Base-by-base conservation (phyloP, 495 filamentous ascomycete species). In the Trypethelium eluteriae region DNA sequence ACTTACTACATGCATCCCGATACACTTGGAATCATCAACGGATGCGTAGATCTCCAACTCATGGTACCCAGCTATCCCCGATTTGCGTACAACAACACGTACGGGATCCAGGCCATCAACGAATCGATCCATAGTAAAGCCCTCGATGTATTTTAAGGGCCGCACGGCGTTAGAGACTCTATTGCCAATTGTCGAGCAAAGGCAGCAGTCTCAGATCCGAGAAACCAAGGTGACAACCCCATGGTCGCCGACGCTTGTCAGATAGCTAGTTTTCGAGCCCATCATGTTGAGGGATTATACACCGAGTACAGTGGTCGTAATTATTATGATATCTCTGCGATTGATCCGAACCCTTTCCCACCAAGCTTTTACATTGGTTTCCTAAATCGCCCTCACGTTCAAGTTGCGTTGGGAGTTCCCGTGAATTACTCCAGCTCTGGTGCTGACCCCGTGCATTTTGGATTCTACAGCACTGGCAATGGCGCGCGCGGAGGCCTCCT, bases 331-430 rank as follows among this genome's bases (percentile, higher is more conserved):
- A 66, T 72, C 16, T 67, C 71, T 0, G 76, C 81, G 50, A 69
- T 74, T 36, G 63, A 74, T 3, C 80, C 77, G 0, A 85, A 89
- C 67, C 82, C 87, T 0, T 90, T 89, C 74, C 89, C 89, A 11
- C 78, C 83, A 0, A 78, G 77, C 44, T 86, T 80, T 64, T 89
- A 47, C 14, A 64, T 84, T 10, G 74, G 70, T 18, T 75, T 34
- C 56, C 64, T 75, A 1, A 72, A 72, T 53, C 72, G 71, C 38
- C 70, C 66, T 12, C 67, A 69, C 41, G 72, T 75, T 2, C 73
- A 75, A 62, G 44, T 39, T 12, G 67, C 67, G n/a, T 57, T 75
- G 16, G 74, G 74, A 34, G 73, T 71, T 1, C 73, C 73, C 0
- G 47, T 75, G 10, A 76, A 76, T 64, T 76, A 69, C 38, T 62